A percentile compares a stretch with the other conserved stretches of the same genome.
phyloP scores from a whole-genome alignment of 169 alveolate species.

The Plasmodium vinckei region DNA sequence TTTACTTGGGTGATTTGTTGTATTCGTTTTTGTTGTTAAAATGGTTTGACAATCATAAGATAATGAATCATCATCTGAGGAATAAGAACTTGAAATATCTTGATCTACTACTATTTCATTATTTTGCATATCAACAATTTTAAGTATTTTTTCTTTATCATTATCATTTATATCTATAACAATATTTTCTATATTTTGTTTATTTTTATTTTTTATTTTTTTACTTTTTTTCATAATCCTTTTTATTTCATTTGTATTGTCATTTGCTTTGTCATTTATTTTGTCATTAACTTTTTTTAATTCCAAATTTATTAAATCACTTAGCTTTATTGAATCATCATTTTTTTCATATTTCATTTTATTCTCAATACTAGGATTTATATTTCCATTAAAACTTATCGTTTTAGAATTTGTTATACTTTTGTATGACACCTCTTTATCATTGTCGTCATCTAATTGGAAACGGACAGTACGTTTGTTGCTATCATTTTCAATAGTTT shows the following conservation, averaged over 20 bases:
- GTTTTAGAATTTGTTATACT: background rate
- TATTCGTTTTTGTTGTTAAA: constrained; percentile 84
- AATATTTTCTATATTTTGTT: background rate
- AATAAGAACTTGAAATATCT: background rate
- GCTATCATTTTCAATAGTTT: background rate
- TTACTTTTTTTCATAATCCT: constrained; percentile 6
- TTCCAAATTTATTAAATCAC: constrained; percentile 35
- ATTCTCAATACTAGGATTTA: background rate
- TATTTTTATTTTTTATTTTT: constrained; percentile 53
- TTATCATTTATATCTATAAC: constrained; percentile 25
- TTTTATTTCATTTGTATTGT: constrained; percentile 13
- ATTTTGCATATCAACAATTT: constrained; percentile 46
- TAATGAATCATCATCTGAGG: constrained; percentile 4
- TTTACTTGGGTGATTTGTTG: constrained; percentile 83
- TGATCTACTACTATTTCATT: constrained; percentile 14
- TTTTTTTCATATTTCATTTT: constrained; percentile 1
- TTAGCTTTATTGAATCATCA: constrained; percentile 18
- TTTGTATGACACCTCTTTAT: background rate
- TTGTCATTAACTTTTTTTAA: constrained; percentile 14
- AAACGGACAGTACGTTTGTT: background rate
- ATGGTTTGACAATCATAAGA: constrained; percentile 85
- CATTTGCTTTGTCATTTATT: constrained; percentile 3
- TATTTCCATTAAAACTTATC: constrained; percentile 10
- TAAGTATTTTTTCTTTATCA: constrained; percentile 43
- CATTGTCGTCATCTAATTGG: background rate